A percentile compares a stretch with the other conserved stretches of the same genome.
Evolutionary conservation across 2,329 filamentous ascomycete genomes (phyloP).

Genomic region (Neonectria neomacrospora): DNA sequence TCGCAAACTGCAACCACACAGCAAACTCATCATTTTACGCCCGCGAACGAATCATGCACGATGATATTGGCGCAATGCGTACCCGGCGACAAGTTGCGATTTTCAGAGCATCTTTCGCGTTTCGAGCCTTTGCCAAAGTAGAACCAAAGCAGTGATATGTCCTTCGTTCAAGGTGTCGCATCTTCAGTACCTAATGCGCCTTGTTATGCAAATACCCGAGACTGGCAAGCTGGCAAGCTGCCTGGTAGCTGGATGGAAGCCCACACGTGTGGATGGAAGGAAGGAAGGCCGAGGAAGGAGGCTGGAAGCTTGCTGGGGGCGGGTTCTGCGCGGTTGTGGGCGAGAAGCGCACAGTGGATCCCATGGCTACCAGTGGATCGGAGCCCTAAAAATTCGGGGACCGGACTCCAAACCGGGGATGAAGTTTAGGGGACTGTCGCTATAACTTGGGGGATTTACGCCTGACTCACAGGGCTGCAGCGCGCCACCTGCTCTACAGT

Average conservation of each 20-base stretch:
- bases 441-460: slow-evolving; percentile 16
- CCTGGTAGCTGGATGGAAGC: slow-evolving; percentile 7
- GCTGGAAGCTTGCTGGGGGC: slow-evolving; percentile 18
- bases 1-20: slow-evolving; percentile 6
- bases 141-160: background rate
- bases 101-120: background rate
- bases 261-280: slow-evolving; percentile 19
- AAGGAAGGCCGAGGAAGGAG: slow-evolving; percentile 14
- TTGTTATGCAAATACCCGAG: slow-evolving; percentile 20
- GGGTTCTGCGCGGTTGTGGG: slow-evolving; percentile 4
- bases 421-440: slow-evolving; percentile 14
- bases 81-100: too few relatives aligned
- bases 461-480: slow-evolving; percentile 20
- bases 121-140: background rate
- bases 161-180: background rate
- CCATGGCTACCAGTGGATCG: slow-evolving; percentile 22
- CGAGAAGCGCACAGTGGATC: background rate
- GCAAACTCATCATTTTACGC: background rate
- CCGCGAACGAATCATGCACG: background rate
- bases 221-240: slow-evolving; percentile 1
- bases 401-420: slow-evolving; percentile 14
- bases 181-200: slow-evolving; percentile 8
- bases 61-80: background rate
- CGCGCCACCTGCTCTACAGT: slow-evolving; percentile 3
- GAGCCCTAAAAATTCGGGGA: slow-evolving; percentile 23